phyloP scores from a whole-genome alignment of 2,329 filamentous ascomycete species.

The Zopfia rhizophila region DNA sequence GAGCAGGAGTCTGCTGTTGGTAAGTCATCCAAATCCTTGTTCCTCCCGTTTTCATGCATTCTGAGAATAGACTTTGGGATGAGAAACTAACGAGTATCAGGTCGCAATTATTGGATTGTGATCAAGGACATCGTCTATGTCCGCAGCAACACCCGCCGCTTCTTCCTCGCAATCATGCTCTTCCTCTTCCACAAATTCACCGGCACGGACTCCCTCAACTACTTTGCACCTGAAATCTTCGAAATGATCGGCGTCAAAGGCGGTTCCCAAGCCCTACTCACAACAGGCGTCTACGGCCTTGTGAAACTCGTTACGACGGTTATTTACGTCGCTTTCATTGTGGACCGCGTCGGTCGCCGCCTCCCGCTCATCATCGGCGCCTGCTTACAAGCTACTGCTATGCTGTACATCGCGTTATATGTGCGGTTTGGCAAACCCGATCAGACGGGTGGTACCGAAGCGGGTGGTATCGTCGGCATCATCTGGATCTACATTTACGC shows the following conservation, averaged over 20 bases:
- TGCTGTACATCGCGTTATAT: conserved; percentile 48
- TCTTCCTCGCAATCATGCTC: conserved; percentile 49
- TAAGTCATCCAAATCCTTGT: conserved; percentile 7
- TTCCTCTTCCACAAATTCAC: conserved; percentile 57
- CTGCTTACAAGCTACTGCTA: conserved; percentile 39
- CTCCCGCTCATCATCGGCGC: conserved; percentile 44
- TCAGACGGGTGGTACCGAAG: conserved; percentile 44
- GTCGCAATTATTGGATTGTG: conserved; percentile 47
- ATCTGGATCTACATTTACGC: conserved; percentile 48
- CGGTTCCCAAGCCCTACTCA: conserved; percentile 47
- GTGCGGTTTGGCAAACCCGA: conserved; percentile 49
- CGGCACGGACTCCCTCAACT: conserved; percentile 55
- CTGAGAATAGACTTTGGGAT: no score
- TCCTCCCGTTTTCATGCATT: background rate
- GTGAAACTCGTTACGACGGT: conserved; percentile 47
- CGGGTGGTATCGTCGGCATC: conserved; percentile 55
- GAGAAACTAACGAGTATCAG: background rate
- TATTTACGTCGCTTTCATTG: conserved; percentile 45
- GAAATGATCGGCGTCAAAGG: conserved; percentile 47
- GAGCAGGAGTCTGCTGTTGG: conserved; percentile 39
- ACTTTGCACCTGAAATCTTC: conserved; percentile 55
- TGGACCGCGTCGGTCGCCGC: conserved; percentile 47
- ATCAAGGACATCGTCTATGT: conserved; percentile 45
- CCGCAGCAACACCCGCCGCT: conserved; percentile 45
- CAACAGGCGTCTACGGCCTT: conserved; percentile 51